Conservation (phyloP, 164 flowering plant species). For the Saururus chinensis region DNA sequence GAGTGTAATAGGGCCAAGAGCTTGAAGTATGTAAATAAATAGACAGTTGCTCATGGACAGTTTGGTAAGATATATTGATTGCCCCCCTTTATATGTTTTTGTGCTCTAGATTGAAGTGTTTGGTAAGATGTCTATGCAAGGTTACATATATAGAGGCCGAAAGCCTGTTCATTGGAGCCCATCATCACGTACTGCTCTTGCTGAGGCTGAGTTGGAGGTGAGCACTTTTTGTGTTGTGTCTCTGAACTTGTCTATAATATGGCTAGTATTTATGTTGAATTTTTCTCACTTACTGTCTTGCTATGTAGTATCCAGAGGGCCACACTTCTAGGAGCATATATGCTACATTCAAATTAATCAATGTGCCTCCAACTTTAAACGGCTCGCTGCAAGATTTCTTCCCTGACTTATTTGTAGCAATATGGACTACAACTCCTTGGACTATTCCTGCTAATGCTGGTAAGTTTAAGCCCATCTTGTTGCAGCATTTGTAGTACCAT, state of each 20-base stretch:
- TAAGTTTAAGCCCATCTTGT: slow-evolving; percentile 10
- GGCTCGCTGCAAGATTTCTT: slow-evolving; percentile 52
- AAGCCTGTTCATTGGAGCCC: slow-evolving; percentile 99
- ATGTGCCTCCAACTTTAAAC: slow-evolving; percentile 36
- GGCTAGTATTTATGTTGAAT: no score
- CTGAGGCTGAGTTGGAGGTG: slow-evolving; percentile 99
- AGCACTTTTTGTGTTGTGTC: not conserved
- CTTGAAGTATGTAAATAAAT: no score
- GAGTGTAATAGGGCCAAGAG: no score
- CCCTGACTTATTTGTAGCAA: slow-evolving; percentile 73
- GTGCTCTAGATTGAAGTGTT: slow-evolving; percentile 77
- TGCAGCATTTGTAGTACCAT: no score
- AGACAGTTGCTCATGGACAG: slow-evolving; percentile 44
- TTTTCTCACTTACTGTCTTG: slow-evolving; percentile 3
- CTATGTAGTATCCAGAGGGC: slow-evolving; percentile 86
- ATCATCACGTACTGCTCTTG: slow-evolving; percentile 94
- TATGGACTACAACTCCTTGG: slow-evolving; percentile 99
- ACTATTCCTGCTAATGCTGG: slow-evolving; percentile 99
- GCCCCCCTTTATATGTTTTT: slow-evolving; percentile 61
- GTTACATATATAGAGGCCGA: slow-evolving; percentile 83
- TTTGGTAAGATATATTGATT: slow-evolving; percentile 90
- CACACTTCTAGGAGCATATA: slow-evolving; percentile 92
- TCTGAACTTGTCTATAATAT: not conserved
- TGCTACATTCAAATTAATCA: slow-evolving; percentile 58
- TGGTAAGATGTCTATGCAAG: slow-evolving; percentile 76